Percentiles rank a stretch among this genome's conserved stretches.
phyloP scores from a whole-genome alignment of 208 protist genomes.

The Acanthamoeba triangularis region DNA sequence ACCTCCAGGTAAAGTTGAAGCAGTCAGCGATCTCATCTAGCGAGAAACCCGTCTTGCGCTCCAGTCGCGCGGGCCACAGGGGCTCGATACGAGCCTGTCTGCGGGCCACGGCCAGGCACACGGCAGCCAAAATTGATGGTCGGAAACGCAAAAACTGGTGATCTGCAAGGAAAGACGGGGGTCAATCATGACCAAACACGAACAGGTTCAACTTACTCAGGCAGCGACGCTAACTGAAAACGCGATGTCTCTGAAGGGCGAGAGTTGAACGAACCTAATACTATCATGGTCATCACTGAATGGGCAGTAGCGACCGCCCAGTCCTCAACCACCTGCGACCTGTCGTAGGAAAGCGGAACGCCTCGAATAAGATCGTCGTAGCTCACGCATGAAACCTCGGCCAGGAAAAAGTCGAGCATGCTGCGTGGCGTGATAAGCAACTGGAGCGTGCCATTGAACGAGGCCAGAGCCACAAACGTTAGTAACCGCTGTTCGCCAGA shows the following conservation, averaged over 20 bases:
- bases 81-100: slow-evolving; percentile 72
- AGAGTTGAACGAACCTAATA: neutral
- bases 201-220: neutral
- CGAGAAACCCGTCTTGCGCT: slow-evolving; percentile 41
- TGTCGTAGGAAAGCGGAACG: slow-evolving; percentile 11
- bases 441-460: neutral
- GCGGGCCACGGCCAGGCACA: slow-evolving; percentile 61
- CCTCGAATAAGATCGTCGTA: slow-evolving; percentile 56
- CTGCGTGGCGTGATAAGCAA: slow-evolving; percentile 21
- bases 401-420: slow-evolving; percentile 60
- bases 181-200: neutral
- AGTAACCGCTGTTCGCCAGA: neutral
- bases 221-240: neutral
- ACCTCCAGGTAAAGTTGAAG: slow-evolving; percentile 52
- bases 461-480: neutral
- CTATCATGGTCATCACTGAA: slow-evolving; percentile 52
- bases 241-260: neutral
- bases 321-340: slow-evolving; percentile 6
- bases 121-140: slow-evolving; percentile 70
- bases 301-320: slow-evolving; percentile 15
- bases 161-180: neutral
- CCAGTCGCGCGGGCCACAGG: slow-evolving; percentile 24
- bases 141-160: slow-evolving; percentile 71
- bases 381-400: slow-evolving; percentile 16
- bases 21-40: neutral